Conservation (phyloP, 345 rosid species). For the Leavenworthia alabamica region DNA sequence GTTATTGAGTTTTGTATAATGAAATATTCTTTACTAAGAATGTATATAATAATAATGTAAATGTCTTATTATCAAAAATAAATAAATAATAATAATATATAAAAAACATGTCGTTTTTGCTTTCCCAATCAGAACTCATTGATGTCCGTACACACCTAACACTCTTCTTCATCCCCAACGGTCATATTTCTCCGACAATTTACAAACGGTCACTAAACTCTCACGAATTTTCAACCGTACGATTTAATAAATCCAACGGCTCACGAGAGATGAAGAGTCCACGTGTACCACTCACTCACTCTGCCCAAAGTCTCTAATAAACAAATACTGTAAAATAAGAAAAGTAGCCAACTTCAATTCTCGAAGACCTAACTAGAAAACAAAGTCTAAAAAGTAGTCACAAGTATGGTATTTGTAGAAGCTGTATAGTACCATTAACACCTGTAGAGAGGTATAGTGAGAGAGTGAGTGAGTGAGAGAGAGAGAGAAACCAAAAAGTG, state of each 20-base stretch:
- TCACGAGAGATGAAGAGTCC: slow-evolving; percentile 19
- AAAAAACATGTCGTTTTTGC: background rate
- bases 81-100: background rate
- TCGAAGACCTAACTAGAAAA: slow-evolving; percentile 39
- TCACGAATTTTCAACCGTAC: slow-evolving; percentile 33
- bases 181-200: slow-evolving; percentile 87
- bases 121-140: slow-evolving; percentile 18
- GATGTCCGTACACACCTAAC: slow-evolving; percentile 48
- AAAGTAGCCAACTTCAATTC: slow-evolving; percentile 32
- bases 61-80: slow-evolving; percentile 6
- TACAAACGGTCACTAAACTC: slow-evolving; percentile 74
- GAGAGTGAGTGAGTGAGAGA: slow-evolving; percentile 7
- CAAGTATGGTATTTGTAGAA: slow-evolving; percentile 30
- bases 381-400: slow-evolving; percentile 22
- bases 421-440: slow-evolving; percentile 21
- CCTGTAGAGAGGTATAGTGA: slow-evolving; percentile 29
- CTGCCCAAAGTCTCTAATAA: slow-evolving; percentile 25
- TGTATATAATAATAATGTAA: background rate
- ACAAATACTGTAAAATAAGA: slow-evolving; percentile 22
- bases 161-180: slow-evolving; percentile 57
- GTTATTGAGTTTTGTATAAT: background rate
- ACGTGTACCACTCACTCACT: slow-evolving; percentile 37
- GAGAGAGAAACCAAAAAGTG: slow-evolving; percentile 1
- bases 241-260: slow-evolving; percentile 56
- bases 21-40: background rate